These are phyloP conservation scores for Boletus rex-veris DNA, from an alignment of 768 basidiomycete genomes.

Conservation along the genomic window DNA sequence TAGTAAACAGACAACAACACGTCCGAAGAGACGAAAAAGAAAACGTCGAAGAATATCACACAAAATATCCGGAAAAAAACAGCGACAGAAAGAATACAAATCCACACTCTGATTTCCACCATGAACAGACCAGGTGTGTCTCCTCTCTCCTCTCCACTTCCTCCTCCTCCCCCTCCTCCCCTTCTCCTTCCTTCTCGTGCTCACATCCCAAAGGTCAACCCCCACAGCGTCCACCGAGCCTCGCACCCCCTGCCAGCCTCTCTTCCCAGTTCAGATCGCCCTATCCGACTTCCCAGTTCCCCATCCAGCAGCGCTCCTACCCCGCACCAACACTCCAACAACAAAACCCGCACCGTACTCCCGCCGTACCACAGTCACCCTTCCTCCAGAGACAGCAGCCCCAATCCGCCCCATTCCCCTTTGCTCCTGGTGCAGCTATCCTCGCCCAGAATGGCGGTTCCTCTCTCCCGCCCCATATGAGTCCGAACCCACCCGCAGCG, in stretches of 20 bases:
- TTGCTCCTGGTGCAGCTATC: constrained; percentile 43
- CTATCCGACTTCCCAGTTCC: constrained; percentile 38
- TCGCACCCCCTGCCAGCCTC: constrained; percentile 61
- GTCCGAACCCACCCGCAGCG: constrained; percentile 40
- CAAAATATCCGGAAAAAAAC: constrained; percentile 5
- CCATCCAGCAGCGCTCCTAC: constrained; percentile 28
- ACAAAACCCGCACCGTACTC: constrained; percentile 57
- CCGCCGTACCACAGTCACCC: constrained; percentile 53
- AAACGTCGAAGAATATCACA: neutral
- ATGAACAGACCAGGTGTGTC: constrained; percentile 64
- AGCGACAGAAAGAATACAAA: constrained; percentile 6
- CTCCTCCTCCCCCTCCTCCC: neutral
- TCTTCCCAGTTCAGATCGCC: constrained; percentile 60
- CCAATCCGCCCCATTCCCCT: constrained; percentile 52
- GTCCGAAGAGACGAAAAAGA: constrained; percentile 11
- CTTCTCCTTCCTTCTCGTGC: constrained; percentile 3
- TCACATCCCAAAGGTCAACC: constrained; percentile 59
- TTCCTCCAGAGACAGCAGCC: constrained; percentile 59
- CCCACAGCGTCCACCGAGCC: constrained; percentile 75
- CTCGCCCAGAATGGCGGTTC: constrained; percentile 56
- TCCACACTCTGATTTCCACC: constrained; percentile 1
- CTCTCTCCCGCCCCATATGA: constrained; percentile 56
- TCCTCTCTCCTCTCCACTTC: too few species aligned
- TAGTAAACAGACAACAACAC: constrained; percentile 29
- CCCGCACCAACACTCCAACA: constrained; percentile 47